phyloP scores from a whole-genome alignment of 202 grass and related monocot species.

The Bolboschoenoplectus hybrid region DNA sequence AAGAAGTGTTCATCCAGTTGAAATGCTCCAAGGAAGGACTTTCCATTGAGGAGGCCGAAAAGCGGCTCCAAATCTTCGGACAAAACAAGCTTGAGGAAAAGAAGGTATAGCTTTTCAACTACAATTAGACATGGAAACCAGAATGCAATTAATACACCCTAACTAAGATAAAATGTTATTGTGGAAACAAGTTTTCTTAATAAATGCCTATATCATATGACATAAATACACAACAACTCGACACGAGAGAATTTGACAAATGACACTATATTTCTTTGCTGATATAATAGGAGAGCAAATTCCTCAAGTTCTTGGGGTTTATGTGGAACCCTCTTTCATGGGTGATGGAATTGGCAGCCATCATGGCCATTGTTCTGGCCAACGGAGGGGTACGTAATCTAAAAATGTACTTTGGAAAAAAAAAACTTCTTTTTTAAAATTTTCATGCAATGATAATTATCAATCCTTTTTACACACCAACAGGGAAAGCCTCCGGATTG shows the following conservation, averaged over 20 bases:
- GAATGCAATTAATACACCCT: neutral
- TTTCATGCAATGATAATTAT: neutral
- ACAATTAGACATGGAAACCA: neutral
- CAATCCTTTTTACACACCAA: neutral
- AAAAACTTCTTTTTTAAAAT: neutral
- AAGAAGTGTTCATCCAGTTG: constrained; percentile 88
- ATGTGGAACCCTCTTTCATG: constrained; percentile 99
- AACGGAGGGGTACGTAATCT: constrained; percentile 75
- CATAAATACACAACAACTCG: neutral
- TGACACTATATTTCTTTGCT: constrained; percentile 25
- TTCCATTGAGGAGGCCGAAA: constrained; percentile 49
- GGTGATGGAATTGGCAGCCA: constrained; percentile 96
- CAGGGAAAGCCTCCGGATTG: constrained; percentile 97
- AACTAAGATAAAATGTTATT: neutral
- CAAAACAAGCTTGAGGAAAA: constrained; percentile 99
- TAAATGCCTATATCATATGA: neutral
- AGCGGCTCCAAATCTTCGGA: constrained; percentile 81
- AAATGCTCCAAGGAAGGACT: constrained; percentile 79
- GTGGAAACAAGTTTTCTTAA: neutral
- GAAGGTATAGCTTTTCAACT: constrained; percentile 52
- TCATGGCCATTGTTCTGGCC: constrained; percentile 90
- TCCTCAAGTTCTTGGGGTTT: constrained; percentile 93
- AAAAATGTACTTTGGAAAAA: neutral
- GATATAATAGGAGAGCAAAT: constrained; percentile 78
- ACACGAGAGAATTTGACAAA: neutral